Percentiles rank a stretch among this genome's conserved stretches.
Evolutionary conservation across 495 filamentous ascomycete species (phyloP).

Genomic region (Penicillium lagena): DNA sequence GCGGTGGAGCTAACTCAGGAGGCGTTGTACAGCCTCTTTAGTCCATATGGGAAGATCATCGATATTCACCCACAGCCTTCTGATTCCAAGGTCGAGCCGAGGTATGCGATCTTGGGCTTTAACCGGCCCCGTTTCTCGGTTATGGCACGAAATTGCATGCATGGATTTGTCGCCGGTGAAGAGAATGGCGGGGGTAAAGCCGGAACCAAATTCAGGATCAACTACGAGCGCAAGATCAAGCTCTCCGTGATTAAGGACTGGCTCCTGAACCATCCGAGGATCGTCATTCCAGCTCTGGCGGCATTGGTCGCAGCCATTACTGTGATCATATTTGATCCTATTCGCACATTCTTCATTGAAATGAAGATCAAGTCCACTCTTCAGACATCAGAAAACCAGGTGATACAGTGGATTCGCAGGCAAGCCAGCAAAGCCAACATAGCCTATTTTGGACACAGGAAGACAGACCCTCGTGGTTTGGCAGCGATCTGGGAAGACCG

Average conservation of each 20-base stretch:
- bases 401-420: slow-evolving; percentile 74
- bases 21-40: slow-evolving; percentile 77
- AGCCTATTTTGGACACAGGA: slow-evolving; percentile 49
- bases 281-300: slow-evolving; percentile 76
- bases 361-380: slow-evolving; percentile 75
- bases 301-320: slow-evolving; percentile 78
- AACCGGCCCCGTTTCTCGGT: slow-evolving; percentile 61
- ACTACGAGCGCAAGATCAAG: slow-evolving; percentile 73
- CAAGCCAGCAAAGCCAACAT: slow-evolving; percentile 65
- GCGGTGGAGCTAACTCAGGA: slow-evolving; percentile 80
- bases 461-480: slow-evolving; percentile 60
- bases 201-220: slow-evolving; percentile 70
- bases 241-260: slow-evolving; percentile 77
- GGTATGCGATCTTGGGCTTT: slow-evolving; percentile 76
- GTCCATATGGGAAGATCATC: slow-evolving; percentile 78
- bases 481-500: slow-evolving; percentile 84
- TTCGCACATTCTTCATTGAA: slow-evolving; percentile 86
- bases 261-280: slow-evolving; percentile 80
- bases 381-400: slow-evolving; percentile 59
- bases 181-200: slow-evolving; percentile 61
- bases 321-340: slow-evolving; percentile 87
- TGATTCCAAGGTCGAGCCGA: slow-evolving; percentile 76
- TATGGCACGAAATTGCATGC: slow-evolving; percentile 88
- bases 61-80: slow-evolving; percentile 74
- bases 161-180: slow-evolving; percentile 67